Conservation (phyloP, 2,329 filamentous ascomycete genomes). For the Lecanoromycetidae sp. region DNA sequence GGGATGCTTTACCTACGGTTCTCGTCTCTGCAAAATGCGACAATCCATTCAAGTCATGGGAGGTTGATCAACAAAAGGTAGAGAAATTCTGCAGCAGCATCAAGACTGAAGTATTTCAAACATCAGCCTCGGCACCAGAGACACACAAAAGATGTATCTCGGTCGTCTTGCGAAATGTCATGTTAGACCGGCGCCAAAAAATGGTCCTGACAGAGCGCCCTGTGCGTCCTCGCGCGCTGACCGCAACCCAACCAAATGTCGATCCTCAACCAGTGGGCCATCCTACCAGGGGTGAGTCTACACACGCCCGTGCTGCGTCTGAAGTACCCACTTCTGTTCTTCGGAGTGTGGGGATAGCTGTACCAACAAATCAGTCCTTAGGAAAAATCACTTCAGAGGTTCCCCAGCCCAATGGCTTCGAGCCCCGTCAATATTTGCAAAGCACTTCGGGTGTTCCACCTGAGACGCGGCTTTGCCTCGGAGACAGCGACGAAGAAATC, state of each 20-base stretch:
- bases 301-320: conserved; percentile 17
- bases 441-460: too few species aligned
- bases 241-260: background rate
- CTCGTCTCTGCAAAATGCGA: conserved; percentile 89
- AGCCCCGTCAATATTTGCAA: too few species aligned
- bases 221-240: conserved; percentile 2
- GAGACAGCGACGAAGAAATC: background rate
- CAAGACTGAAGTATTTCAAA: conserved; percentile 60
- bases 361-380: background rate
- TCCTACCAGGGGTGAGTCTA: conserved; percentile 4
- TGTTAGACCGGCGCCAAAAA: conserved; percentile 47
- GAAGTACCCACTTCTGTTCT: conserved; percentile 7
- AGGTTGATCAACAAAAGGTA: conserved; percentile 58
- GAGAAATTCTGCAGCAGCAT: conserved; percentile 50
- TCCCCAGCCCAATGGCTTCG: background rate
- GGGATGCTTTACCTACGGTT: conserved; percentile 58
- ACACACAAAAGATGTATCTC: conserved; percentile 65
- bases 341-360: background rate
- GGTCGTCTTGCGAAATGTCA: conserved; percentile 59
- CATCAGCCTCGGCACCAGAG: conserved; percentile 57
- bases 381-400: background rate
- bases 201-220: background rate
- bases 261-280: background rate
- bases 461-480: background rate
- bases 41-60: conserved; percentile 54